A percentile compares a stretch with the other conserved stretches of the same genome.
These are phyloP conservation scores for Cochlearia excelsa DNA, from an alignment of 345 rosid species.

Conservation along the genomic window DNA sequence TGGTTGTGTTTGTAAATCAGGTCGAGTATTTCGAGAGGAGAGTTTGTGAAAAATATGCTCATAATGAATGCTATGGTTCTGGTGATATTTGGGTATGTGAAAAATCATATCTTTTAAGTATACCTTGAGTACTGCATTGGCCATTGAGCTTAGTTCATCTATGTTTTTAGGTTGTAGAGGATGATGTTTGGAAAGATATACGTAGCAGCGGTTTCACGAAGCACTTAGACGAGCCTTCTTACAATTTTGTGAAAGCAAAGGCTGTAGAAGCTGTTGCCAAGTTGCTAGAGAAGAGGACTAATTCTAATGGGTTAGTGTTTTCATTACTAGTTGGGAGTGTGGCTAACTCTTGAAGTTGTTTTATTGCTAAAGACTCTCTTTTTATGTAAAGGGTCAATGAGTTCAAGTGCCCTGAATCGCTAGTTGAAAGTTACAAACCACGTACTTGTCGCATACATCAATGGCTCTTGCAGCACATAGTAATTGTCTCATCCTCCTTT, in stretches of 20 bases:
- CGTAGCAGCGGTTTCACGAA: slow-evolving; percentile 38
- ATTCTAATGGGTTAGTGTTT: slow-evolving; percentile 55
- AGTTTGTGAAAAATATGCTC: slow-evolving; percentile 62
- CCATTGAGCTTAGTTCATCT: not conserved
- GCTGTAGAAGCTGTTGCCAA: slow-evolving; percentile 44
- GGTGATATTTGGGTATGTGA: slow-evolving; percentile 70
- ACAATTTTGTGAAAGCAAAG: slow-evolving; percentile 46
- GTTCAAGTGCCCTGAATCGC: slow-evolving; percentile 69
- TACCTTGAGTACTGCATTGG: not conserved
- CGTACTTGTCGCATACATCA: slow-evolving; percentile 52
- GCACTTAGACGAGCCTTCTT: slow-evolving; percentile 43
- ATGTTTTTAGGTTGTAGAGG: slow-evolving; percentile 52
- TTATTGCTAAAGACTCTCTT: not conserved
- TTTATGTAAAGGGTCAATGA: slow-evolving; percentile 50
- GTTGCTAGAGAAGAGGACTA: slow-evolving; percentile 51
- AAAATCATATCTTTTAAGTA: not conserved
- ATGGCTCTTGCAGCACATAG: slow-evolving; percentile 53
- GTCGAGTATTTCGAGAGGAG: slow-evolving; percentile 49
- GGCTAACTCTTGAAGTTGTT: not conserved
- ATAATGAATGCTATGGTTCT: slow-evolving; percentile 55
- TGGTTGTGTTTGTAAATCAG: slow-evolving; percentile 38
- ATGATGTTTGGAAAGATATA: slow-evolving; percentile 57
- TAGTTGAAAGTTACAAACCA: slow-evolving; percentile 63
- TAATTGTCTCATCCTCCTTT: slow-evolving; percentile 42
- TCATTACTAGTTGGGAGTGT: not conserved